phyloP scores from a whole-genome alignment of 139 green algal species.

The Haematococcus lacustris region DNA sequence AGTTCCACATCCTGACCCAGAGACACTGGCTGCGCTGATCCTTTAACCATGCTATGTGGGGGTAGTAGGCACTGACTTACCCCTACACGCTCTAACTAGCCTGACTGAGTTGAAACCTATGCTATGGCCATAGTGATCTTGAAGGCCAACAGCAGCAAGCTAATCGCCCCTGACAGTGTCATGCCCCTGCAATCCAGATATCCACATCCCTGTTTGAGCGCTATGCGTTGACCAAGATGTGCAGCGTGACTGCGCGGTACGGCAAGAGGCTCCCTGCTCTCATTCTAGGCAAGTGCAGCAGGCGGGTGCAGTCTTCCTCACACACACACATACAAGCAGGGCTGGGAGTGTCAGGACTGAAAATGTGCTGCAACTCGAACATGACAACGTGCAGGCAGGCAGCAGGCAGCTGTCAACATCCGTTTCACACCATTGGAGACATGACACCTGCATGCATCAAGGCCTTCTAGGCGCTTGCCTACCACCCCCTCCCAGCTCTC shows the following conservation, averaged over 20 bases:
- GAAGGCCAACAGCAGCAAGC: too few relatives aligned
- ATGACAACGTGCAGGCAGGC: not conserved
- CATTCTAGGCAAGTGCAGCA: not conserved
- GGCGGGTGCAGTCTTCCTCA: not conserved
- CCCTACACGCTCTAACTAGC: too few relatives aligned
- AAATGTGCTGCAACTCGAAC: not conserved
- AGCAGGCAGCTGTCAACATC: not conserved
- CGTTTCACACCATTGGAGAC: not conserved
- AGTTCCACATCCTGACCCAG: too few relatives aligned
- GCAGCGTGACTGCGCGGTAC: constrained; percentile 21
- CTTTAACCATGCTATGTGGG: too few relatives aligned
- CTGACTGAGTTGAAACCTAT: too few relatives aligned
- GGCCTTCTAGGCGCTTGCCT: not conserved
- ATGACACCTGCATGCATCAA: not conserved
- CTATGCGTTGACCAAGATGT: constrained; percentile 13
- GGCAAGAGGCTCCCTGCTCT: constrained; percentile 21
- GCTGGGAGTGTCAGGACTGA: not conserved
- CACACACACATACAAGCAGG: not conserved
- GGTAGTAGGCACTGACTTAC: too few relatives aligned
- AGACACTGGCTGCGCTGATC: too few relatives aligned
- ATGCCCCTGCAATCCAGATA: too few relatives aligned
- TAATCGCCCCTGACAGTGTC: too few relatives aligned
- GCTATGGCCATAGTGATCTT: too few relatives aligned
- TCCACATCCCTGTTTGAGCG: not conserved
- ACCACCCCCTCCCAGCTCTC: not conserved